Conservation (phyloP, 2,329 filamentous ascomycete genomes). For the Verticillium klebahnii region DNA sequence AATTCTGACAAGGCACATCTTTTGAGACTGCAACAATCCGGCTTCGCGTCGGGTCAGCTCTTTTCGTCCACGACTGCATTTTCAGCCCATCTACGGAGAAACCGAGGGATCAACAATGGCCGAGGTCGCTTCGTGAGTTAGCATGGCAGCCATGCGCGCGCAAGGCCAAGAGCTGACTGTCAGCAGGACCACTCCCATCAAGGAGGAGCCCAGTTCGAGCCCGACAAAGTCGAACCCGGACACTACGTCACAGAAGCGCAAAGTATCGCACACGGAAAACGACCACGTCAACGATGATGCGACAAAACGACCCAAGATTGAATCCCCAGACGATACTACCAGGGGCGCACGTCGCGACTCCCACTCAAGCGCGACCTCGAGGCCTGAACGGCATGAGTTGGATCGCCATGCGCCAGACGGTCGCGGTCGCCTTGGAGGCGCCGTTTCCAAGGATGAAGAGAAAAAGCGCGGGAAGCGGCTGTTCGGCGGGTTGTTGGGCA, state of each 20-base stretch:
- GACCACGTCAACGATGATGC: conserved; percentile 10
- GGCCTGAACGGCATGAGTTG: conserved; percentile 4
- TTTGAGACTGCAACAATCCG: not conserved
- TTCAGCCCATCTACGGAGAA: not conserved
- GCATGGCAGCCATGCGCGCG: not conserved
- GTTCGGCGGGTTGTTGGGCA: conserved; percentile 77
- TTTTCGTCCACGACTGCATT: not conserved
- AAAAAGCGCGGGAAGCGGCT: conserved; percentile 79
- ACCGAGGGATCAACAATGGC: not conserved
- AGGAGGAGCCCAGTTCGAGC: not conserved
- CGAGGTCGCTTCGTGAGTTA: not conserved
- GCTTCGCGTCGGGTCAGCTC: not conserved
- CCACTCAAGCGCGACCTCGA: conserved; percentile 20
- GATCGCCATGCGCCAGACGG: conserved; percentile 5
- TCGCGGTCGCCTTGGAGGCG: conserved; percentile 27
- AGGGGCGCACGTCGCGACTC: conserved; percentile 31
- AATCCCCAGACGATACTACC: not conserved
- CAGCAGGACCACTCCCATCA: not conserved
- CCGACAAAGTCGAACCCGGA: not conserved
- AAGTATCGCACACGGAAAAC: conserved; percentile 18
- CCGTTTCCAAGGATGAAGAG: conserved; percentile 54
- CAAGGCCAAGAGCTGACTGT: not conserved
- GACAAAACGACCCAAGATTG: conserved; percentile 11
- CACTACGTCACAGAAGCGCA: conserved; percentile 22
- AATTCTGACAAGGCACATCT: no score